Base-by-base conservation (phyloP, 768 basidiomycete genomes). In the Russula foetens region DNA sequence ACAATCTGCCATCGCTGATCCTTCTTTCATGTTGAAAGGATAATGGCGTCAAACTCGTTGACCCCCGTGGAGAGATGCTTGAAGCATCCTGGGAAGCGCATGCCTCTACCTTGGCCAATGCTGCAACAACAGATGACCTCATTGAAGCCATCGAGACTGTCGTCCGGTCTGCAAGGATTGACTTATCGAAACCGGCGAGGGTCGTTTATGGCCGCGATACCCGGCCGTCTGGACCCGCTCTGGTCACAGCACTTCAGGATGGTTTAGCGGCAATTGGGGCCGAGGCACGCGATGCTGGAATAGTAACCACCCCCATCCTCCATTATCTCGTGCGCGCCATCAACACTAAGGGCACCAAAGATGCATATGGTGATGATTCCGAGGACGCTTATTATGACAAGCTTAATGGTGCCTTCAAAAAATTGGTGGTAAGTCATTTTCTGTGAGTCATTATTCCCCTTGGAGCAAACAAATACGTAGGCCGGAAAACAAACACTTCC, bases 31-130 rank as follows among this genome's bases (percentile, higher is more conserved):
- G 49, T 47, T 21, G 58, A 8, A 69, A 97, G 93, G 97, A 99
- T 72, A 99, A 99, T 71, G 97, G 97, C 29, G 97, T 98, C 64
- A 99, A 99, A 74, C 82, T 99, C 41, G 93, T 99, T 41, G 97
- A 99, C 75, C 92, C 97, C 23, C 85, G 84, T 15, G 97, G 97
- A 23, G 96, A 99, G 73, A 99, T 99, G 97, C 81, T 99, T 11
- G 90, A 97, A 70, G 77, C 88, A 2, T 80, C 89, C 41, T 99
- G 97, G 97, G 97, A 99, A 72, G 69, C 70, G 1, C 83, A 95
- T 71, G 94, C 95, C 6, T 96, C 97, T 11, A 73, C 74, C 7
- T 75, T 99, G 15, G 89, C 96, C 58, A 98, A 98, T 70, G 90
- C 91, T 29, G 65, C 81, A 6, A 84, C 84, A 24, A 83, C 88